Percentiles rank a stretch among this genome's conserved stretches.
Evolutionary conservation across 495 filamentous ascomycete genomes (phyloP).

Genomic region (Trichoderma erinaceum): DNA sequence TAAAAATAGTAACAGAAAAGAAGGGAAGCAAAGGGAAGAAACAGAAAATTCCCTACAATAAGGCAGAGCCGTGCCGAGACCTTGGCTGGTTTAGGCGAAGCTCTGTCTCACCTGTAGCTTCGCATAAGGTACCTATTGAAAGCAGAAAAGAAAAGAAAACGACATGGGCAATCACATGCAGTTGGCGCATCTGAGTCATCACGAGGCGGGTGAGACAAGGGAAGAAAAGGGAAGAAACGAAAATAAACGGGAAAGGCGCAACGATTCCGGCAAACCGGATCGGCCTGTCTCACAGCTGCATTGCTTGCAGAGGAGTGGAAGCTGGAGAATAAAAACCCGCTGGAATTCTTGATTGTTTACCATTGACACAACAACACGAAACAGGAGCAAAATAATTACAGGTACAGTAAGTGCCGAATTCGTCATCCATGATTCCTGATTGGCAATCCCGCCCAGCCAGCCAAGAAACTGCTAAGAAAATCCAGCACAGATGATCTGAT

Average conservation of each 20-base stretch:
- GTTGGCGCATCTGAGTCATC: conserved; percentile 5
- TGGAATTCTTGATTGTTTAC: too few species aligned
- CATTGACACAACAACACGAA: background rate
- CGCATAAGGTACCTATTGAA: background rate
- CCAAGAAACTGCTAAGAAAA: conserved; percentile 1
- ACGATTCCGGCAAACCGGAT: conserved; percentile 2
- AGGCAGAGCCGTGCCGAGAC: conserved; percentile 1
- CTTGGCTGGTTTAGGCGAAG: background rate
- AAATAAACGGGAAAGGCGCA: background rate
- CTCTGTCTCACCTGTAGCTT: background rate
- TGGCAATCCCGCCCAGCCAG: background rate
- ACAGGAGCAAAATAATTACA: background rate
- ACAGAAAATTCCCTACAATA: background rate
- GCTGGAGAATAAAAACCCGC: too few species aligned
- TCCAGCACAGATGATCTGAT: background rate
- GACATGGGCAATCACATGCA: background rate
- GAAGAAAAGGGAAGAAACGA: background rate
- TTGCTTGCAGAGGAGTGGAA: background rate
- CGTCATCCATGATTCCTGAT: background rate
- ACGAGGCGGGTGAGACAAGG: conserved; percentile 10
- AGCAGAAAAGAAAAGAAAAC: too few species aligned
- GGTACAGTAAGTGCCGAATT: background rate
- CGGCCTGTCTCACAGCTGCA: background rate
- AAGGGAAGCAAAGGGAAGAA: background rate
- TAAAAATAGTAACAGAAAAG: background rate